A percentile compares a stretch with the other conserved stretches of the same genome.
Conservation (phyloP, 306 rosid genomes). For the Quercus engelmannii region DNA sequence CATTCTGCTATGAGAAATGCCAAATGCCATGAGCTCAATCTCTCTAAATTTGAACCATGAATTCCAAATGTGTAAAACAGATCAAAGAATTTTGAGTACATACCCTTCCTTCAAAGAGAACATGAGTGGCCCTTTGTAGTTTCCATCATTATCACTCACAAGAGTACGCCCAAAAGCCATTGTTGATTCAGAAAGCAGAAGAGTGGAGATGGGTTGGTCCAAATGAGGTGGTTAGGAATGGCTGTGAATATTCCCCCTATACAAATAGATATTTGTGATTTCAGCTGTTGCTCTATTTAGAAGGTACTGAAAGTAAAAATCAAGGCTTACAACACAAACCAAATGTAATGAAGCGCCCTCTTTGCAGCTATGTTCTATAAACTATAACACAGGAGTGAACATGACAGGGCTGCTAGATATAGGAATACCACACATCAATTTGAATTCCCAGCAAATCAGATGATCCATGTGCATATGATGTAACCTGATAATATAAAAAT, state of each 20-base stretch:
- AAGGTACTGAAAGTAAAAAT: background rate
- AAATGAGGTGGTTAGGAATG: constrained; percentile 97
- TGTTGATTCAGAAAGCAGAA: constrained; percentile 85
- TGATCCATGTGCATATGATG: constrained; percentile 95
- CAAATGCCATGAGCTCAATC: constrained; percentile 26
- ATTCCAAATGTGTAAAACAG: constrained; percentile 25
- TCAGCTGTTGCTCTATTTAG: background rate
- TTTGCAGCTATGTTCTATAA: constrained; percentile 19
- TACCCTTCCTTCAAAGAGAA: constrained; percentile 90
- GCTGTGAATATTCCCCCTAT: constrained; percentile 93
- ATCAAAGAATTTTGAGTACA: constrained; percentile 25
- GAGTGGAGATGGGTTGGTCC: constrained; percentile 92
- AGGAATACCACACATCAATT: constrained; percentile 78
- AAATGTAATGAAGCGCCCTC: constrained; percentile 15
- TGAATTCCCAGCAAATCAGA: constrained; percentile 97
- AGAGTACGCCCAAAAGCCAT: constrained; percentile 95
- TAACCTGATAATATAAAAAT: constrained; percentile 59
- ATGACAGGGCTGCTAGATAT: constrained; percentile 26
- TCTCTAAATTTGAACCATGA: constrained; percentile 22
- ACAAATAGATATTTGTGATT: constrained; percentile 6
- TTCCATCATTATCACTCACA: constrained; percentile 80
- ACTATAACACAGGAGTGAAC: constrained; percentile 25
- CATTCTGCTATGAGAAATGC: no score
- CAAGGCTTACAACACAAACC: constrained; percentile 18
- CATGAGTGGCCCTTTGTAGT: constrained; percentile 93